Conservation (phyloP, 331 rosid species). For the Telfairia occidentalis region DNA sequence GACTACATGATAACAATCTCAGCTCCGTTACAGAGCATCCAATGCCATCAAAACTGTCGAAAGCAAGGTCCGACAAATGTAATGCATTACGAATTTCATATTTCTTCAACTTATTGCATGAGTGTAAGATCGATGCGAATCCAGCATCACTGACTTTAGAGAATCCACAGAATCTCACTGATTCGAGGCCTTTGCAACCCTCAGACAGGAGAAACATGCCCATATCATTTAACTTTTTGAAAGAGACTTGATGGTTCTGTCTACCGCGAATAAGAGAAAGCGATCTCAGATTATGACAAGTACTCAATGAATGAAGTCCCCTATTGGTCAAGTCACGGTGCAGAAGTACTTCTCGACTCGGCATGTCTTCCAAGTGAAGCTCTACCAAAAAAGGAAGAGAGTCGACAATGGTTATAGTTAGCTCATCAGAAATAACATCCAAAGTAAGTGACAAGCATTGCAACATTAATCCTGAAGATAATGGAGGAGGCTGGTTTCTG, state of each 20-base stretch:
- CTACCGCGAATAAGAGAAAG: conserved; percentile 22
- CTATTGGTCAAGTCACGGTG: conserved; percentile 14
- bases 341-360: conserved; percentile 2
- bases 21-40: conserved; percentile 21
- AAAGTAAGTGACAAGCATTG: conserved; percentile 21
- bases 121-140: conserved; percentile 25
- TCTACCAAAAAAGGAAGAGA: conserved; percentile 21
- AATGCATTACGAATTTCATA: conserved; percentile 22
- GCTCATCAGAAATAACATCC: conserved; percentile 20
- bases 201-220: conserved; percentile 24
- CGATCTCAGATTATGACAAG: conserved; percentile 13
- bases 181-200: conserved; percentile 19
- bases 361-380: conserved; percentile 26
- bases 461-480: conserved; percentile 9
- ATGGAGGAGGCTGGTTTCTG: neutral
- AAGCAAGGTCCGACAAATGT: conserved; percentile 21
- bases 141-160: conserved; percentile 31
- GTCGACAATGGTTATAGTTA: neutral
- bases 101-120: conserved; percentile 16
- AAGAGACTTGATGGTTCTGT: conserved; percentile 15
- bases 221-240: conserved; percentile 24
- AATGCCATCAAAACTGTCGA: conserved; percentile 4
- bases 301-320: conserved; percentile 19
- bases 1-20: conserved; percentile 20
- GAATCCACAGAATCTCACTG: conserved; percentile 25